phyloP scores from a whole-genome alignment of 2,329 filamentous ascomycete species.

The Fusarium bulbicola region DNA sequence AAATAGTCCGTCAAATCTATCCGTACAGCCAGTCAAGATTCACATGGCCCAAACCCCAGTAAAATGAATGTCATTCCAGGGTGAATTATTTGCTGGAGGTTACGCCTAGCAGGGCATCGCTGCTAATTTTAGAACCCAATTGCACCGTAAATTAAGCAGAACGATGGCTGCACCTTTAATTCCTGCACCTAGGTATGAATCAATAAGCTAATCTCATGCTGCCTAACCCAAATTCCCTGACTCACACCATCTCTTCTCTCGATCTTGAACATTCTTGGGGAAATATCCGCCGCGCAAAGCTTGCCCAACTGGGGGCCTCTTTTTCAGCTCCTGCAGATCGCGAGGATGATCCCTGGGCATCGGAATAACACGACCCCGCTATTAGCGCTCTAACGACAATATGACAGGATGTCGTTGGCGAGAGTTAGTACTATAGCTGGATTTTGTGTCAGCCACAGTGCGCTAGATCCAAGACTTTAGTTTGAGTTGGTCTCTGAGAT shows the following conservation, averaged over 20 bases:
- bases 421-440: neutral
- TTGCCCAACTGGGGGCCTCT: conserved; percentile 6
- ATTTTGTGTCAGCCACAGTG: conserved; percentile 10
- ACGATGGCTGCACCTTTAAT: neutral
- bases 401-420: too few relatives aligned
- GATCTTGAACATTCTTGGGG: neutral
- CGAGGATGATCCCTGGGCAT: conserved; percentile 4
- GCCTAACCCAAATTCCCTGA: neutral
- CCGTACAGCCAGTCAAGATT: too few relatives aligned
- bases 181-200: too few relatives aligned
- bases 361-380: neutral
- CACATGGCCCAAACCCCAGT: neutral
- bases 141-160: neutral
- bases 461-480: conserved; percentile 9
- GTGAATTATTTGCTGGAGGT: neutral
- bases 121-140: neutral
- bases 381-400: neutral
- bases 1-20: neutral
- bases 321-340: conserved; percentile 29
- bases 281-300: conserved; percentile 1
- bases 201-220: neutral
- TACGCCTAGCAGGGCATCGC: too few relatives aligned
- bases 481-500: neutral
- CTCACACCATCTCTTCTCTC: neutral
- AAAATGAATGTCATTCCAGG: neutral